Evolutionary conservation across 2,329 filamentous ascomycete species (phyloP).

Genomic region (Phialemonium atrogriseum): DNA sequence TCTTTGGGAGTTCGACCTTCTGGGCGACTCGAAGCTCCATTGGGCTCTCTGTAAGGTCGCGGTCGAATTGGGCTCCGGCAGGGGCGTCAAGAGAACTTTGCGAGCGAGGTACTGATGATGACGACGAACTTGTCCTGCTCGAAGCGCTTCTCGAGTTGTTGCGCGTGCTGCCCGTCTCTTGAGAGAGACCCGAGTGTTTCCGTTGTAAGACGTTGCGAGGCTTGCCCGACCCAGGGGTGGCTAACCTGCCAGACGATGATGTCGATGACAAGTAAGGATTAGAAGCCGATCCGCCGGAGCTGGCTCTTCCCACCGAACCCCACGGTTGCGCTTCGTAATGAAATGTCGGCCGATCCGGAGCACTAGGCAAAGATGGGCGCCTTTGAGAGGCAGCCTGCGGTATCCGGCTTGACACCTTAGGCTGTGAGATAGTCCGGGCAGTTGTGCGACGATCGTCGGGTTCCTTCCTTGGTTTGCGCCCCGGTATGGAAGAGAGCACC

Average conservation of each 20-base stretch:
- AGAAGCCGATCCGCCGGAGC: constrained; percentile 20
- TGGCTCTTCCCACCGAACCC: constrained; percentile 26
- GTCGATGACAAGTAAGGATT: constrained; percentile 23
- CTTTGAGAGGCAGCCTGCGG: constrained; percentile 25
- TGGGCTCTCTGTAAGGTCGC: constrained; percentile 33
- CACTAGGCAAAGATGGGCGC: constrained; percentile 17
- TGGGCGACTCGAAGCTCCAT: constrained; percentile 33
- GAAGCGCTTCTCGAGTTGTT: constrained; percentile 26
- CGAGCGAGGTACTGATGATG: constrained; percentile 33
- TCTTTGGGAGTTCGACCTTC: constrained; percentile 29
- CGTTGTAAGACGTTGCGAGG: constrained; percentile 37
- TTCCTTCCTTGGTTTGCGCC: constrained; percentile 8
- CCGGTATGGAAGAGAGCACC: constrained; percentile 4
- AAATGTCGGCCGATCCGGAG: constrained; percentile 24
- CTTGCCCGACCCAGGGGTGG: constrained; percentile 19
- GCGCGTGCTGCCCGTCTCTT: constrained; percentile 23
- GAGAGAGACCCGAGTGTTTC: constrained; percentile 39
- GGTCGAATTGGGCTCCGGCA: constrained; percentile 28
- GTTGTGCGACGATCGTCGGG: constrained; percentile 8
- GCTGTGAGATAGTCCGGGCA: constrained; percentile 12
- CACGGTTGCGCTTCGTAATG: constrained; percentile 35
- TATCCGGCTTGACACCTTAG: constrained; percentile 24
- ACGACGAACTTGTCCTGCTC: constrained; percentile 31
- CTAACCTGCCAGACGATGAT: constrained; percentile 24
- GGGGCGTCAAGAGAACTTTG: constrained; percentile 26